Base-by-base conservation (phyloP, 139 green algal species). In the Chlamydomonas schloesseri region DNA sequence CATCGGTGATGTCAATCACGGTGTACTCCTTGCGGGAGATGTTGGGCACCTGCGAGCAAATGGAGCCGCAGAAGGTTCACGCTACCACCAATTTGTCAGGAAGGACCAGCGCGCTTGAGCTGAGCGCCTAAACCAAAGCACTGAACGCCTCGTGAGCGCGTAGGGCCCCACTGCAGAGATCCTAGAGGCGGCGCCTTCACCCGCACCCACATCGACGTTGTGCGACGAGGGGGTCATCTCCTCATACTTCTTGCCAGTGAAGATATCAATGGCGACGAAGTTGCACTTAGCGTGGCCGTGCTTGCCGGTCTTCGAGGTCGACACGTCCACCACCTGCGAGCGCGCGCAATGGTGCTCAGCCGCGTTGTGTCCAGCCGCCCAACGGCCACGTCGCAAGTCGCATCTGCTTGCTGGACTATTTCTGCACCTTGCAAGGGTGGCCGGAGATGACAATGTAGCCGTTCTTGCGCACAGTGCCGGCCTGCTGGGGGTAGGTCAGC, bases 291-390 rank as follows among this genome's bases (percentile, higher is more conserved):
- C 98, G 94, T 99, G 96, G 73, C 98, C 98, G 96, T 99, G 98
- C 97, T 99, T 99, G 86, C 98, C 98, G 42, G 98, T 99, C 95
- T 99, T 99, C 73, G 98, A 99, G 72, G 98, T 99, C 64, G 98
- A 98, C 75, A 99, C 98, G 81, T 99, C 98, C 29, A 97, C 93
- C 4, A 99, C 98, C 97, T 99, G 94, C 67, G 72, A 82, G 21
- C 42, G 68, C 31, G 64, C 84, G 67, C 23, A 47, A 29, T 20
- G 62, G 62, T 31, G 55, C 18, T 29, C 20, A 64, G 42, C 42
- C 42, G 42, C 42, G 42, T 73, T 13, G 60, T 70, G n/a, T n/a
- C 23, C 24, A 10, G 23, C 24, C 15, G 60, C 60, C 60, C 60
- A 67, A 9, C 42, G 42, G 42, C 42, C 42, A 8, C 42, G 42